phyloP scores from a whole-genome alignment of 352 stramenopile genomes.

The Globisporangium carolinianum region DNA sequence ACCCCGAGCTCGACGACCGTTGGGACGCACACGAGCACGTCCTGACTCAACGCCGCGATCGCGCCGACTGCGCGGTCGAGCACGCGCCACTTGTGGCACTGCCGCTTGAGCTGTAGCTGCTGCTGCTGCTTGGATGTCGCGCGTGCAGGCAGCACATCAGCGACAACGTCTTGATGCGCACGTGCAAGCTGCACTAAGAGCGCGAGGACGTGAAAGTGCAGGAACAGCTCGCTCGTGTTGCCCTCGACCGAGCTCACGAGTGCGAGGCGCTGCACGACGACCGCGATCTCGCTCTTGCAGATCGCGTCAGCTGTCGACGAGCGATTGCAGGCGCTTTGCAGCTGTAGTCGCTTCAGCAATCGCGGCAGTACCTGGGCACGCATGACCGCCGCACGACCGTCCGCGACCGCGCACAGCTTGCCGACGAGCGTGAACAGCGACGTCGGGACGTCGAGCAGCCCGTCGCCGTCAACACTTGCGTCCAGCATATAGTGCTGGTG shows the following conservation, averaged over 20 bases:
- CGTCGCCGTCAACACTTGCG: conserved; percentile 29
- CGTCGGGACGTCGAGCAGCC: conserved; percentile 43
- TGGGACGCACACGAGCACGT: conserved; percentile 55
- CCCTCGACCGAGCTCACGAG: conserved; percentile 53
- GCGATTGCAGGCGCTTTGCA: conserved; percentile 5
- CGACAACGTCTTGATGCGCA: not conserved
- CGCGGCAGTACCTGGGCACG: conserved; percentile 54
- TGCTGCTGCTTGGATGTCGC: conserved; percentile 10
- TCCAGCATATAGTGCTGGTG: conserved; percentile 18
- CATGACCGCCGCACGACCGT: conserved; percentile 51
- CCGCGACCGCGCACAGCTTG: conserved; percentile 52
- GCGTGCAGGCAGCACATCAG: no score
- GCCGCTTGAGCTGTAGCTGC: conserved; percentile 5
- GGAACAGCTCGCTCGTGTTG: conserved; percentile 62
- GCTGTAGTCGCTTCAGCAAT: conserved; percentile 65
- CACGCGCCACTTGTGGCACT: conserved; percentile 28
- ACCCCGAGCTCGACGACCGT: conserved; percentile 37
- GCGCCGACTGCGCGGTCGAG: conserved; percentile 38
- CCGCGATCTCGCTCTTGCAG: conserved; percentile 63
- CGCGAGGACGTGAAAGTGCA: conserved; percentile 58
- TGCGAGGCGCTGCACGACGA: conserved; percentile 38
- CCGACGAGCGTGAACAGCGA: conserved; percentile 59
- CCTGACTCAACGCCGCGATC: conserved; percentile 52
- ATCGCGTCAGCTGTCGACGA: not conserved
- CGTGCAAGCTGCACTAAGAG: conserved; percentile 26